These are phyloP conservation scores for Echria macrotheca DNA, from an alignment of 495 filamentous ascomycete genomes.

Conservation along the genomic window DNA sequence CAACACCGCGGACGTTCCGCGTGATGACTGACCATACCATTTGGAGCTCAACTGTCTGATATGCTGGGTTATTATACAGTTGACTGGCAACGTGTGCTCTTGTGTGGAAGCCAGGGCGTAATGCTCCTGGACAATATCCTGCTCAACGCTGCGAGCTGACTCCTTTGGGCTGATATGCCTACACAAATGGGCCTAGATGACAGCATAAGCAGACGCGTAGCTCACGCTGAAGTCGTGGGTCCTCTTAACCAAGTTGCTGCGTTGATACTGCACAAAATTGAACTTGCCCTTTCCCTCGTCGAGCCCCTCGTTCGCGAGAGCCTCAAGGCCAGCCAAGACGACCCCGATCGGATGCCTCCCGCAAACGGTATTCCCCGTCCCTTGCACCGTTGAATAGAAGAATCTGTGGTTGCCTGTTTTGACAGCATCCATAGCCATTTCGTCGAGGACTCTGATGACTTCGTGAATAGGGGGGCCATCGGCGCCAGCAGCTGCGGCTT, in stretches of 20 bases:
- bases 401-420: constrained; percentile 61
- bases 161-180: too few species aligned
- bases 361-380: constrained; percentile 89
- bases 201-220: constrained; percentile 79
- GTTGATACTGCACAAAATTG: constrained; percentile 84
- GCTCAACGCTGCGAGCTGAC: too few species aligned
- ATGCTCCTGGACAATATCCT: too few species aligned
- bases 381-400: constrained; percentile 62
- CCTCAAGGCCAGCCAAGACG: constrained; percentile 81
- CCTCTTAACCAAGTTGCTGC: constrained; percentile 70
- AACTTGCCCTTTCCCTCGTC: constrained; percentile 55
- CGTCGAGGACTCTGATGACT: constrained; percentile 77
- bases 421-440: constrained; percentile 75
- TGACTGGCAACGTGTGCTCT: too few species aligned
- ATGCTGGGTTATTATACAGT: too few species aligned
- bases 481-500: constrained; percentile 24
- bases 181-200: too few species aligned
- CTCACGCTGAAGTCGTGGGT: constrained; percentile 84
- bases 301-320: constrained; percentile 35
- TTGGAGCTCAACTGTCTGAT: too few species aligned
- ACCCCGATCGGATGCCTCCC: constrained; percentile 94
- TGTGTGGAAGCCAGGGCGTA: too few species aligned
- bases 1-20: too few species aligned
- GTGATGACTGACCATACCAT: too few species aligned
- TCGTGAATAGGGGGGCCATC: constrained; percentile 69